Evolutionary conservation across 257 asterid species (phyloP), one percentile per base, ranked within the genome.

Genomic region (Oldenlandia corymbosa): DNA sequence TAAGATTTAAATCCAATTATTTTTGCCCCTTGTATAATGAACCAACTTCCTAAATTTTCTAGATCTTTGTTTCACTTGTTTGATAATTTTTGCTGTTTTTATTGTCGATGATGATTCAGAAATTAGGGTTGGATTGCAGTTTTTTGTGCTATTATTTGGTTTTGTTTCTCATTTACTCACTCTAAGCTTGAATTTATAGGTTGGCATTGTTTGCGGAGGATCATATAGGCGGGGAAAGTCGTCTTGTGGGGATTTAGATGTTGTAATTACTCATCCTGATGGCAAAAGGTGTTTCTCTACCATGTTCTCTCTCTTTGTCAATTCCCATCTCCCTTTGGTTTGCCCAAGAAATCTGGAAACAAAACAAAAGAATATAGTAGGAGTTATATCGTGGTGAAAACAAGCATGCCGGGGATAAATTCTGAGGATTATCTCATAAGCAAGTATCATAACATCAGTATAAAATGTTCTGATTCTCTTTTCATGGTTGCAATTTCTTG

Each of bases 141-240:
- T 20, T 8, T 27, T 20, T 2, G 7, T 51, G n/a, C 39, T 52
- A 30, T 27, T 39, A 62, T 48, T 43, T 17, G 43, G 27, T 1
- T 45, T 41, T 34, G n/a, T 18, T 43, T 49, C 13, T 62, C 53
- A 9, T 62, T 14, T 42, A 10, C 57, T 61, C 32, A 28, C 41
- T 42, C 34, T 62, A 57, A 55, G 41, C 46, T 46, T 57, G 50
- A 23, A n/a, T 73, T 73, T 52, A 71, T 76, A 92, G 99, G 94
- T 81, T 45, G 68, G 37, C 56, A 71, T 92, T 71, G 71, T 89
- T 60, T 92, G 99, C 72, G 97, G 99, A 74, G 99, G 97, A 75
- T 92, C 97, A 64, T 92, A 80, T 59, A 84, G 97, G 71, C 97
- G 99, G 55, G 99, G 99, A 73, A 89, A 87, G 76, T 78, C 90